Base-by-base conservation (phyloP, 2,329 filamentous ascomycete species). In the Sclerotinia nivalis region DNA sequence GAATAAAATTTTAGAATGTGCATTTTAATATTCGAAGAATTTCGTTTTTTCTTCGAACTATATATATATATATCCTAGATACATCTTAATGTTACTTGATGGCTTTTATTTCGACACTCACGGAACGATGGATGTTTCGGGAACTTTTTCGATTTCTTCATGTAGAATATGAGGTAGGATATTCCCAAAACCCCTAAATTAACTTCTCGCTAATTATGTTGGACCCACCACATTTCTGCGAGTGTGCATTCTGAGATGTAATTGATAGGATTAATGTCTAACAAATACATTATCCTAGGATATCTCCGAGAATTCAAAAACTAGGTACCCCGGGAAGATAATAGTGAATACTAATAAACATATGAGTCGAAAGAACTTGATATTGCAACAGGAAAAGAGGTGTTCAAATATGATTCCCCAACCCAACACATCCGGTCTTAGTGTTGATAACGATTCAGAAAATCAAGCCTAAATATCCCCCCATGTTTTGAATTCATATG, bases 401-500 rank as follows among this genome's bases (percentile, higher is more conserved):
- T 43, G 22, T 15, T 28, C 37, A 18, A 6, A 43, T 37, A 43
- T 13, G 20, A 40, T 10, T 43, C 15, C 40, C 52, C 15, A 45
- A 61, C 15, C 40, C 13, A 60, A 22, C 4, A 45, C 1, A 13
- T 31, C 9, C 15, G 13, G 20, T 6, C 18, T 60, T 40, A 22
- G 18, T 0, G 28, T 45, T 8, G 9, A 7, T 22, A 31, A n/a
- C 0, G 8, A 22, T 45, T 8, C 20, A 13, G 4, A 22, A 4
- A 13, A 15, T 3, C 40, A 5, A 47, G 8, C 4, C 15, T 55
- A 7, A 6, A 43, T 25, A 25, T 47, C 1, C 47, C 58, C 4
- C 54, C 66, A 58, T 76, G 73, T 7, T 25, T 8, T 43, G 59
- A 69, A 1, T 22, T 69, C 74, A 78, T 75, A 65, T 78, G 75